phyloP scores from a whole-genome alignment of 2,329 filamentous ascomycete species.

The Tolypocladium guangdongense region DNA sequence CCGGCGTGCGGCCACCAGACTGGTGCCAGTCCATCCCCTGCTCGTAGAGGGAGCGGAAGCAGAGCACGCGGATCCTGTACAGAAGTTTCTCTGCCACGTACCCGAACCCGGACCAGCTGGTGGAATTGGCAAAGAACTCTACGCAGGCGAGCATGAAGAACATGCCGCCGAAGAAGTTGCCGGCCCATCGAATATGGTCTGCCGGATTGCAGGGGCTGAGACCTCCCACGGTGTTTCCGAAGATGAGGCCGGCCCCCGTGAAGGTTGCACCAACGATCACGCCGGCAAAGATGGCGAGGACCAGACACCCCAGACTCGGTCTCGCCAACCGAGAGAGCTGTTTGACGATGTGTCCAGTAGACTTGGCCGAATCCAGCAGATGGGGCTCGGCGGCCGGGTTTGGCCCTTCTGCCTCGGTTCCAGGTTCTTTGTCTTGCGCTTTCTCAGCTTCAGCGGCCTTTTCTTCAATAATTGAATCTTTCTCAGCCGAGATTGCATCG shows the following conservation, averaged over 20 bases:
- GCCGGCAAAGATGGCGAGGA: constrained; percentile 29
- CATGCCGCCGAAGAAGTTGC: constrained; percentile 42
- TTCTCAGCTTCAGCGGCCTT: constrained; percentile 27
- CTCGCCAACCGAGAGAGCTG: constrained; percentile 25
- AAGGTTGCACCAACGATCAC: constrained; percentile 46
- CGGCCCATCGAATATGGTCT: constrained; percentile 22
- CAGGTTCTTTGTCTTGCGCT: constrained; percentile 22
- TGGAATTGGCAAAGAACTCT: constrained; percentile 41
- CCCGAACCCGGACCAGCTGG: constrained; percentile 41
- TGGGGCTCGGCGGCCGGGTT: not conserved
- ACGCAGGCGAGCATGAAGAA: constrained; percentile 42
- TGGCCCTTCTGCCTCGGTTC: constrained; percentile 15
- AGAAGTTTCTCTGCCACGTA: constrained; percentile 50
- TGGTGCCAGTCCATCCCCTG: constrained; percentile 65
- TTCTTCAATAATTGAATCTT: constrained; percentile 26
- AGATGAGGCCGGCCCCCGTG: constrained; percentile 41
- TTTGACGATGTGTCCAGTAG: constrained; percentile 27
- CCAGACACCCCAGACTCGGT: constrained; percentile 26
- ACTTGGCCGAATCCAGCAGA: constrained; percentile 28
- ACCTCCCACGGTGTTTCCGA: constrained; percentile 28
- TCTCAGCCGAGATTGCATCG: constrained; percentile 24
- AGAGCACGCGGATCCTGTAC: constrained; percentile 50
- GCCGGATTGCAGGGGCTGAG: constrained; percentile 36
- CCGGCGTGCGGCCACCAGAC: constrained; percentile 49
- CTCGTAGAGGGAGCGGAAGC: constrained; percentile 52